Evolutionary conservation across 306 rosid genomes (phyloP).

Genomic region (Vigna reflexopilosa): DNA sequence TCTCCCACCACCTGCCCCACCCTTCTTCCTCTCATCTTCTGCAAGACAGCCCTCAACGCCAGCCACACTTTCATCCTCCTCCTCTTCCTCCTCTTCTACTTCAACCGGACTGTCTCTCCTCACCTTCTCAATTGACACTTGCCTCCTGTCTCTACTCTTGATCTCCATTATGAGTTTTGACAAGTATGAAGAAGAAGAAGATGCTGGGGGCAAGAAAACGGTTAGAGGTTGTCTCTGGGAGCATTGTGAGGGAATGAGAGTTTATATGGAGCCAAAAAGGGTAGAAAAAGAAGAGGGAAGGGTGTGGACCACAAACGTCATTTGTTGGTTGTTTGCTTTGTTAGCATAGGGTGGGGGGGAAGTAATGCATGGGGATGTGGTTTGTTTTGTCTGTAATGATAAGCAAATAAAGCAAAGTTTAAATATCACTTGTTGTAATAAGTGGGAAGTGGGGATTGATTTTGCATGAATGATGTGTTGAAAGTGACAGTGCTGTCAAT

Average conservation of each 20-base stretch:
- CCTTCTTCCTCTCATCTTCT: constrained; percentile 58
- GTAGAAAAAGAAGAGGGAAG: constrained; percentile 44
- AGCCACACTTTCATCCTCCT: constrained; percentile 54
- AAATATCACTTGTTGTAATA: constrained; percentile 34
- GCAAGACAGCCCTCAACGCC: constrained; percentile 33
- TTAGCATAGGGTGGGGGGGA: constrained; percentile 27
- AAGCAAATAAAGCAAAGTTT: constrained; percentile 38
- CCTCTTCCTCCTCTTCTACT: constrained; percentile 66
- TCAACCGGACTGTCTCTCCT: constrained; percentile 47
- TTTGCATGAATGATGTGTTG: constrained; percentile 39
- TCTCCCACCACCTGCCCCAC: constrained; percentile 39
- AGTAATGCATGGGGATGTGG: constrained; percentile 36
- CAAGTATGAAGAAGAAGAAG: constrained; percentile 1
- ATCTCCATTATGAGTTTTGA: constrained; percentile 53
- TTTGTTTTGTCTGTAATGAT: constrained; percentile 46
- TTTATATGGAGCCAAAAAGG: constrained; percentile 44
- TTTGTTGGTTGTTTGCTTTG: constrained; percentile 34
- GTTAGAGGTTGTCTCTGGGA: constrained; percentile 27
- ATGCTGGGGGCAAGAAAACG: constrained; percentile 10
- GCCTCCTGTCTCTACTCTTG: constrained; percentile 55
- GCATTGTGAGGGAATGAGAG: constrained; percentile 38
- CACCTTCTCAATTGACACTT: constrained; percentile 51
- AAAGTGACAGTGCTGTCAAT: constrained; percentile 42
- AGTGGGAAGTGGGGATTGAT: constrained; percentile 42
- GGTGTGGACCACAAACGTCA: constrained; percentile 57